Evolutionary conservation across 2,329 filamentous ascomycete species (phyloP), one percentile per base, ranked within the genome.

Genomic region (Aschersonia sp.): DNA sequence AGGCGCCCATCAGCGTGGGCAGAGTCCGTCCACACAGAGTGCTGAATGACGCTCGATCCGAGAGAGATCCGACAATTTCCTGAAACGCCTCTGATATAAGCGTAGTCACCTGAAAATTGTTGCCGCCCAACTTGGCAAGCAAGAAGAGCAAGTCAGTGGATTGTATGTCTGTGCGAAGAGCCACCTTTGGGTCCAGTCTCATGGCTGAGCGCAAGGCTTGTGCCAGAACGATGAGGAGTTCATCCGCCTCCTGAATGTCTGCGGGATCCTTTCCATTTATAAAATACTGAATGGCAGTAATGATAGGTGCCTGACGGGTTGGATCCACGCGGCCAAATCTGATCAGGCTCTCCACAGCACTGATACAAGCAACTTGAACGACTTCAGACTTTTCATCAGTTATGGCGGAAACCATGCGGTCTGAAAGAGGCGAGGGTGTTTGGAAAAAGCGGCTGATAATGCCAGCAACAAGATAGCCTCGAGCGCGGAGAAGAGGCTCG

Each of bases 1-100:
- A 91, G 9, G 89, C 89, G 31, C 85, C 87, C 20, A 82, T 94
- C 45, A 98, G 69, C 0, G 87, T 88, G 9, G 92, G 92, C 6
- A 97, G 68, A 4, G 94, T 86, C 64, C 91, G 94, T 55, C 79
- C 72, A 61, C 91, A 95, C 5, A 98, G 75, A 9, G 78, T 78
- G 45, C 82, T 74, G 62, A 91, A 98, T 1, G 80, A 75, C 6
- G 85, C 78, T 5, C 74, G 68, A 29, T 81, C 78, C 2, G 84
- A 70, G 50, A 94, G 76, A 1, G 72, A 74, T 46, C 75, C 71
- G 5, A 89, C 84, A 49, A 96, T 82, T 43, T 92, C 87, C 62
- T 97, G 91, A 59, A 98, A 94, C 0, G 87, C 82, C 65, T 98
- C 92, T 38, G 80, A 84, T 30, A 97, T 84, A 46, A 96, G 72